Base-by-base conservation (phyloP, 257 asterid species). In the Solanum rostratum region DNA sequence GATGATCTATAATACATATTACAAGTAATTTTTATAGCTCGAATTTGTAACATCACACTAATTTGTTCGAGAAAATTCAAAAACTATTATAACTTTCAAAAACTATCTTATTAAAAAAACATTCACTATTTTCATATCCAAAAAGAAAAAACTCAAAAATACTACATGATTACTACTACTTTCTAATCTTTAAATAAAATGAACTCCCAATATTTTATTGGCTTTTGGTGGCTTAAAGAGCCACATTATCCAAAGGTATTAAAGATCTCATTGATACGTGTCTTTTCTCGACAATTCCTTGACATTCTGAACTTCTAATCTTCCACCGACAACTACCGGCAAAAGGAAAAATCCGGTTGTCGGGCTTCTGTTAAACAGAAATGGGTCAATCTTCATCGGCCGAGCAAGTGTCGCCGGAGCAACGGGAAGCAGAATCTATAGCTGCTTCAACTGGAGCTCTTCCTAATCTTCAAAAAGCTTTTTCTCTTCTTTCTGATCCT, bases 391-490 rank as follows among this genome's bases (percentile, higher is more conserved):
- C 97, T 41, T 94, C 97, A 52, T 92, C 97, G 20, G 84, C 84
- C 27, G 93, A 91, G 74, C 88, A 89, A 59, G 89, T 85, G 79
- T 88, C 99, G 46, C 91, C 92, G 65, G 97, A 88, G 87, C 92
- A 91, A 90, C 90, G 92, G 27, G 91, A 93, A 85, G 91, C 93
- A 71, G 95, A 92, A 87, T 89, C 98, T 7, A 87, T 92, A 39
- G 98, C 97, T 29, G 97, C 99, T 1, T 90, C 99, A 9, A 92
- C 97, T 49, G 99, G 98, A 81, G 95, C 96, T 66, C 95, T 96
- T 50, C 92, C 97, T 9, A 85, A 88, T 66, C 95, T 96, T 20
- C 86, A 87, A 11, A 91, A 93, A 68, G 88, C 96, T 0, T 96
- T 96, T 86, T 89, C 97, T 52, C 81, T 85, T 74, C 93, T 96